Evolutionary conservation across 1,139 yeast species (phyloP), one percentile per base, ranked within the genome.

Genomic region (Wickerhamomyces sp.): DNA sequence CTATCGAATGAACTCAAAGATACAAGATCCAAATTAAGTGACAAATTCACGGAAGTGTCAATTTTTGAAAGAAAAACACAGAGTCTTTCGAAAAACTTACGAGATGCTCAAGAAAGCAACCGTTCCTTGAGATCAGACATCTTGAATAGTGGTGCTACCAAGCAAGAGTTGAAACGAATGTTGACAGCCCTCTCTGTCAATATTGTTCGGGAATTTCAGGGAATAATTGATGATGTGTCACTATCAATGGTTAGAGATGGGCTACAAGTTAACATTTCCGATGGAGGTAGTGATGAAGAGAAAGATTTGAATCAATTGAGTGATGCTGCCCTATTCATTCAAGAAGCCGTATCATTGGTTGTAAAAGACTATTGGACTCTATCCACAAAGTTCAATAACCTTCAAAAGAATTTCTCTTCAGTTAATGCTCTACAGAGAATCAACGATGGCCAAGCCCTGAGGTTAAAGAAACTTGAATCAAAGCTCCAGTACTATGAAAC

Each of bases 161-260:
- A 45, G 9, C 50, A 49, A 23, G 54, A 51, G 26, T 30, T 53
- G 10, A 48, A 47, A 34, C 37, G 52, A 18, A 34, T 43, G 8
- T 30, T 52, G 15, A 27, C 38, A 7, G 42, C 41, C 8, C 37
- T 51, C 8, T 41, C 45, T 6, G 38, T 43, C 13, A 36, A 34
- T 11, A 30, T 51, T 9, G 31, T 52, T 3, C 41, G 39, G 27
- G 46, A 46, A 9, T 46, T 54, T 29, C 53, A 50, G n/a, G 55
- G 56, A 2, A 46, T 54, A 7, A 51, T 54, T 32, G 58, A 54
- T 36, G 45, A 40, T 1, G 37, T 14, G 0, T 54, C 58, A 2
- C 34, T 54, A 4, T 9, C 37, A 1, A 40, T 44, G 4, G 45
- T 52, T 7, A 45, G 42, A 10, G 43, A 45, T 2, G 44, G 41